Percentiles rank a stretch among this genome's conserved stretches.
Conservation (phyloP, 495 filamentous ascomycete genomes). For the Pseudoneurospora amorphoporcata region DNA sequence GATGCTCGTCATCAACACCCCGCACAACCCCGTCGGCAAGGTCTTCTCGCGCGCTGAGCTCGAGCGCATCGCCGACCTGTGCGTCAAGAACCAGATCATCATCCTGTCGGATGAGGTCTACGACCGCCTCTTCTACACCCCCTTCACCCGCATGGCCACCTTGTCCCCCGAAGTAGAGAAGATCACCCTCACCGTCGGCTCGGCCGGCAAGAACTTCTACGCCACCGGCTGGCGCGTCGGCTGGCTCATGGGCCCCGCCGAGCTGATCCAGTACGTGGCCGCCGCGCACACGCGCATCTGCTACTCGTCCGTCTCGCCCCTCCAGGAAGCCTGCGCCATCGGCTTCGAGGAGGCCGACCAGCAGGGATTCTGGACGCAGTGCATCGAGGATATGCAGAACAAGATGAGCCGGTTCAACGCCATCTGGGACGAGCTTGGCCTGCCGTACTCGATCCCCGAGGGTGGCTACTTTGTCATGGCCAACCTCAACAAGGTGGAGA, state of each 20-base stretch:
- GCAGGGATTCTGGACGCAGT: constrained; percentile 80
- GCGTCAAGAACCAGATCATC: constrained; percentile 86
- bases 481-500: constrained; percentile 74
- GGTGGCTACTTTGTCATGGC: constrained; percentile 95
- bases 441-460: constrained; percentile 88
- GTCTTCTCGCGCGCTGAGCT: constrained; percentile 80
- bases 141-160: constrained; percentile 86
- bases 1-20: constrained; percentile 84
- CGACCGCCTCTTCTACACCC: constrained; percentile 87
- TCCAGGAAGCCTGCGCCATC: constrained; percentile 93
- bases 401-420: constrained; percentile 83
- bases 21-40: constrained; percentile 92
- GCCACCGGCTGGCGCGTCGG: constrained; percentile 93
- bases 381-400: constrained; percentile 72
- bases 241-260: constrained; percentile 81
- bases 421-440: constrained; percentile 77
- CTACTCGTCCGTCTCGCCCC: constrained; percentile 83
- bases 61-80: constrained; percentile 77
- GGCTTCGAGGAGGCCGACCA: constrained; percentile 86
- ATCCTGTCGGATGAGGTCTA: constrained; percentile 96
- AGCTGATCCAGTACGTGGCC: constrained; percentile 84
- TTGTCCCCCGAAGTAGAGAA: constrained; percentile 77
- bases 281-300: constrained; percentile 94
- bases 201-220: constrained; percentile 96
- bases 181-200: constrained; percentile 86